Evolutionary conservation across 495 filamentous ascomycete species (phyloP).

Genomic region (Glonium stellatum): DNA sequence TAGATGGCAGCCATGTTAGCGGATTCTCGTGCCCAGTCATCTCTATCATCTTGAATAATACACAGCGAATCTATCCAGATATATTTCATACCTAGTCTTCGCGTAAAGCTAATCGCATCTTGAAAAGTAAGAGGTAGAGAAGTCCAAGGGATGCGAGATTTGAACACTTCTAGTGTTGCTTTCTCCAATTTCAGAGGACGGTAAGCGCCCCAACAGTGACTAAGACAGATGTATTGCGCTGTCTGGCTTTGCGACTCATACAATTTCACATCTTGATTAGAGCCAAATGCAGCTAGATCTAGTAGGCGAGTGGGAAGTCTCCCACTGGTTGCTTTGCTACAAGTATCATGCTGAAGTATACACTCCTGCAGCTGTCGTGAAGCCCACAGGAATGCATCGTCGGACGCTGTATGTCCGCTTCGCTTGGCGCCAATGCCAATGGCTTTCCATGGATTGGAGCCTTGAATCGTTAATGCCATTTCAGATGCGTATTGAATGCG

Average conservation of each 20-base stretch:
- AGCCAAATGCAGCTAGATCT: not conserved
- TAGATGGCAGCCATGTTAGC: slow-evolving; percentile 7
- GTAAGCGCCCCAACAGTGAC: slow-evolving; percentile 19
- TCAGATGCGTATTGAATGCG: too few relatives aligned
- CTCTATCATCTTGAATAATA: slow-evolving; percentile 12
- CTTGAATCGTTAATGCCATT: too few relatives aligned
- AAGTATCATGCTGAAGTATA: not conserved
- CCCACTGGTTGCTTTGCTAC: not conserved
- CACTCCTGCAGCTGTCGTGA: not conserved
- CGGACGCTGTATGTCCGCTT: not conserved
- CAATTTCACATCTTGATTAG: not conserved
- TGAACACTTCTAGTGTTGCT: slow-evolving; percentile 1
- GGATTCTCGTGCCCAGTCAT: slow-evolving; percentile 11
- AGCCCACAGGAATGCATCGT: not conserved
- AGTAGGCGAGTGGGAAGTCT: not conserved
- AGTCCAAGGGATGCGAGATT: not conserved
- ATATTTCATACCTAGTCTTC: slow-evolving; percentile 9
- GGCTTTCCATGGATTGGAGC: too few relatives aligned
- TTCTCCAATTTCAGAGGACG: slow-evolving; percentile 2
- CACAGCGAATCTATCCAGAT: slow-evolving; percentile 27
- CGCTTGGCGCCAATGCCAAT: too few relatives aligned
- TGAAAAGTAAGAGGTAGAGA: slow-evolving; percentile 10
- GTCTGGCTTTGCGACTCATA: not conserved
- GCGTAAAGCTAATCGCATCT: slow-evolving; percentile 16
- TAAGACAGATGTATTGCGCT: slow-evolving; percentile 14